Percentiles rank a stretch among this genome's conserved stretches.
Evolutionary conservation across 1,284 basidiomycete species (phyloP).

Genomic region (Vanrija humicola): DNA sequence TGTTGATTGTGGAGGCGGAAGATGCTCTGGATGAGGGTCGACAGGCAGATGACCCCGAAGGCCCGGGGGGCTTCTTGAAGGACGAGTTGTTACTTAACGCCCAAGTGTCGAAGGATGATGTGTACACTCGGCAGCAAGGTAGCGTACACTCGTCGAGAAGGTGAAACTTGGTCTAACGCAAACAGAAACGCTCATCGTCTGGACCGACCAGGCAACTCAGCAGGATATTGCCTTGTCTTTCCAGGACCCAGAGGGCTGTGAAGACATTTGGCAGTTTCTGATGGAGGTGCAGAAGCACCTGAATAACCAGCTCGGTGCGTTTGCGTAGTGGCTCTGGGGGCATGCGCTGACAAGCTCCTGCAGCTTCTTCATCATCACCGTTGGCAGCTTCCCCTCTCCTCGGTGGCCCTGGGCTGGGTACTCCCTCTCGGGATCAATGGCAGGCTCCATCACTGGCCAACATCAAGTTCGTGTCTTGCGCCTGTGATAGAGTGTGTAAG

Average conservation of each 20-base stretch:
- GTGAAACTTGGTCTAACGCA: not conserved
- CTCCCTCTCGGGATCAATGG: constrained; percentile 22
- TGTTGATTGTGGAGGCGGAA: constrained; percentile 79
- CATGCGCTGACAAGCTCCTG: constrained; percentile 18
- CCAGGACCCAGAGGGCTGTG: constrained; percentile 91
- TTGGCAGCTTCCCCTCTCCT: constrained; percentile 34
- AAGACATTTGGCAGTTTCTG: constrained; percentile 97
- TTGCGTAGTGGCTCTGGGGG: not conserved
- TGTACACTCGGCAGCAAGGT: constrained; percentile 91
- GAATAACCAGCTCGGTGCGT: constrained; percentile 31
- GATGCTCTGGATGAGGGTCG: constrained; percentile 60
- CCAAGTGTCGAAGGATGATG: constrained; percentile 61
- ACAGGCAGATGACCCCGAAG: constrained; percentile 24
- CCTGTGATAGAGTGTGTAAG: no score
- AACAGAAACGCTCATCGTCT: constrained; percentile 95
- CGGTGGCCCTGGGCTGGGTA: constrained; percentile 11
- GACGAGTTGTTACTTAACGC: constrained; percentile 41
- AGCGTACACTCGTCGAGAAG: constrained; percentile 29
- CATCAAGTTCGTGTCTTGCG: constrained; percentile 27
- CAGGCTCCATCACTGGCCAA: constrained; percentile 38
- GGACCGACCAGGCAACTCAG: constrained; percentile 87
- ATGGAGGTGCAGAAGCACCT: constrained; percentile 73
- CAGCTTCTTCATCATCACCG: constrained; percentile 42
- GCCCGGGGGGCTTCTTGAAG: constrained; percentile 43
- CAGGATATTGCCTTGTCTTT: constrained; percentile 96